Evolutionary conservation across 1,284 basidiomycete species (phyloP).

Genomic region (Phylloporus gajari): DNA sequence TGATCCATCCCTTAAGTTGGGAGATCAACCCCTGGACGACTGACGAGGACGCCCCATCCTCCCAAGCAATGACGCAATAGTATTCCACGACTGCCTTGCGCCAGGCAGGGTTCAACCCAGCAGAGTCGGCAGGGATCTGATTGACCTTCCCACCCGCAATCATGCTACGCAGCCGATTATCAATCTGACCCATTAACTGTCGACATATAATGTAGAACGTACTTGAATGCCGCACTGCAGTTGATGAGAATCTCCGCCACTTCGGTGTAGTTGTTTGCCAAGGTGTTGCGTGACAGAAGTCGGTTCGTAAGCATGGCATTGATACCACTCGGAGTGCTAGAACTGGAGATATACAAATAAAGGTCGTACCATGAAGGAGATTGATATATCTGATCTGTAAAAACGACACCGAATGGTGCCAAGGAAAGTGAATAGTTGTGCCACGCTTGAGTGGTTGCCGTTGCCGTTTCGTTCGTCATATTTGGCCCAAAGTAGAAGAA

Average conservation of each 20-base stretch:
- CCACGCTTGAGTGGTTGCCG: neutral
- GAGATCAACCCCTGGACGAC: slow-evolving; percentile 43
- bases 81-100: slow-evolving; percentile 48
- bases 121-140: slow-evolving; percentile 47
- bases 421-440: neutral
- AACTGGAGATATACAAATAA: slow-evolving; percentile 21
- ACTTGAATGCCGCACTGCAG: slow-evolving; percentile 23
- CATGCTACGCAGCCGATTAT: no score
- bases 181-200: no score
- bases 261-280: slow-evolving; percentile 40
- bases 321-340: no score
- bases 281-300: slow-evolving; percentile 48
- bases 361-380: neutral
- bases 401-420: neutral
- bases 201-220: slow-evolving; percentile 2
- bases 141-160: slow-evolving; percentile 52
- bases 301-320: slow-evolving; percentile 48
- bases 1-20: slow-evolving; percentile 41
- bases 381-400: neutral
- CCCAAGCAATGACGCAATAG: slow-evolving; percentile 41
- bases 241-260: slow-evolving; percentile 43
- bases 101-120: slow-evolving; percentile 58
- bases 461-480: neutral
- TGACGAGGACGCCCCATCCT: slow-evolving; percentile 42
- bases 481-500: neutral